phyloP scores from a whole-genome alignment of 2,329 filamentous ascomycete species.

The Malbranchea cinnamomea region DNA sequence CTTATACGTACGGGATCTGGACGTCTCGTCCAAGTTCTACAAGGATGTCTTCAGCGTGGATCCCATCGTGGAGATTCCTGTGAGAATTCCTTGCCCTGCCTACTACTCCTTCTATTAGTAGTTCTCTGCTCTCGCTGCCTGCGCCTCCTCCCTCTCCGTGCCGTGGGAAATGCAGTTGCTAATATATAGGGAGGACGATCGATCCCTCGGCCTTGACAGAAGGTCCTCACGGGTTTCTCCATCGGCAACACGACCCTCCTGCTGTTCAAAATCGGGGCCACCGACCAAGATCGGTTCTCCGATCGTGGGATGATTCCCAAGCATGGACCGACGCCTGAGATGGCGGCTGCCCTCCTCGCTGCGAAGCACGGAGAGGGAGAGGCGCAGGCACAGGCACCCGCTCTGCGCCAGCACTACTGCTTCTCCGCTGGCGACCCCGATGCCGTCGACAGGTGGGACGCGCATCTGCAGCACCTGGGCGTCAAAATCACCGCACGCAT shows the following conservation, averaged over 20 bases:
- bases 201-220: no score
- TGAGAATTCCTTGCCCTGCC: constrained; percentile 7
- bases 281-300: constrained; percentile 5
- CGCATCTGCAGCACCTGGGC: constrained; percentile 13
- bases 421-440: constrained; percentile 13
- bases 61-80: constrained; percentile 9
- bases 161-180: no score
- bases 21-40: constrained; percentile 14
- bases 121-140: no score
- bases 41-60: constrained; percentile 12
- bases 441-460: constrained; percentile 15
- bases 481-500: constrained; percentile 14
- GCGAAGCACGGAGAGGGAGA: background rate
- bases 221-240: constrained; percentile 14
- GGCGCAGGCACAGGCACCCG: no score
- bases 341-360: background rate
- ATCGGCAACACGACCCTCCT: constrained; percentile 18
- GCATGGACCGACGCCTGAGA: constrained; percentile 6
- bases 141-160: no score
- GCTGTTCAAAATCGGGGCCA: constrained; percentile 10
- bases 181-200: no score
- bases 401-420: constrained; percentile 17
- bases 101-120: background rate
- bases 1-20: constrained; percentile 16
- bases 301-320: constrained; percentile 8